Conservation (phyloP, 2,329 filamentous ascomycete genomes). For the Pezicula carpinea region DNA sequence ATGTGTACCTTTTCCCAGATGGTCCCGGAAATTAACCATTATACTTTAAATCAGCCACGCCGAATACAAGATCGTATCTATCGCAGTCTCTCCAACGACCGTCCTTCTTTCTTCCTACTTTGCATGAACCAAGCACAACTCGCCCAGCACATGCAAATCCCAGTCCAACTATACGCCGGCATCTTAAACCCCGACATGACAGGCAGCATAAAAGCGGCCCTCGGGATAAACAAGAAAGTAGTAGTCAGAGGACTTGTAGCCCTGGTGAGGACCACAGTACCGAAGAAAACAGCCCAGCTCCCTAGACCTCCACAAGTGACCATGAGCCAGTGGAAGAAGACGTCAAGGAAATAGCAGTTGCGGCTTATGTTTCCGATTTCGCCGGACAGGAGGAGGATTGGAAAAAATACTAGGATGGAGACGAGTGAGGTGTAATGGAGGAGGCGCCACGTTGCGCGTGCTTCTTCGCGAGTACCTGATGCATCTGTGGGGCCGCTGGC, state of each 20-base stretch:
- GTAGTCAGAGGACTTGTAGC: conserved; percentile 45
- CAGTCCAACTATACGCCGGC: conserved; percentile 46
- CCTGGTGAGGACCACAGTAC: conserved; percentile 43
- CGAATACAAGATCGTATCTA: neutral
- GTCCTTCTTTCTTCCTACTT: conserved; percentile 35
- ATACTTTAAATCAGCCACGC: no score
- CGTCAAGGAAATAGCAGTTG: conserved; percentile 50
- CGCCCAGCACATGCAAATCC: conserved; percentile 44
- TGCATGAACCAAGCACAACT: conserved; percentile 44
- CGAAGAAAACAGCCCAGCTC: conserved; percentile 42
- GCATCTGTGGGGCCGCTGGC: conserved; percentile 18
- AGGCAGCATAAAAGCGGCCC: conserved; percentile 42
- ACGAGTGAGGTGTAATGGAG: conserved; percentile 47
- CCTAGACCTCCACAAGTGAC: conserved; percentile 42
- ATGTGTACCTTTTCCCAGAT: no score
- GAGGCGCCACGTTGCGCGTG: conserved; percentile 45
- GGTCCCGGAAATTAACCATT: no score
- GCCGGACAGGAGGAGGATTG: conserved; percentile 44
- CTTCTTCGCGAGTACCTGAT: conserved; percentile 37
- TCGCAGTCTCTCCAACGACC: conserved; percentile 18
- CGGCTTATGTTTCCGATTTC: conserved; percentile 42
- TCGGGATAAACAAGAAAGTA: conserved; percentile 43
- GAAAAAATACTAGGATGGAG: conserved; percentile 42
- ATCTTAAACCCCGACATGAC: conserved; percentile 42
- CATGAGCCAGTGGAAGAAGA: conserved; percentile 52